phyloP scores from a whole-genome alignment of 1,139 yeast genomes.

The Debaryomycetaceae sp. region DNA sequence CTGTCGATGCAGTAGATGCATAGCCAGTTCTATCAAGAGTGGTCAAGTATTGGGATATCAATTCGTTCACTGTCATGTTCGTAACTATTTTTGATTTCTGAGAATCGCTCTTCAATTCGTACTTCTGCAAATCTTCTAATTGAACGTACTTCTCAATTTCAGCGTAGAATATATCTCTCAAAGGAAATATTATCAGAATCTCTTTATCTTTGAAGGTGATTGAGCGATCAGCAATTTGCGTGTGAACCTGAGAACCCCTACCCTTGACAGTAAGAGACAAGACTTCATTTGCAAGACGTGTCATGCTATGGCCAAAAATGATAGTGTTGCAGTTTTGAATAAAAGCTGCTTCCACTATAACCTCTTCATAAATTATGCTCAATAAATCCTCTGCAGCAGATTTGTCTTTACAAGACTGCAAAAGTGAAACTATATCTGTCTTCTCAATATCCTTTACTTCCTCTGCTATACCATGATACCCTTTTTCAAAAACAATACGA shows the following conservation, averaged over 20 bases:
- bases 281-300: constrained; percentile 75
- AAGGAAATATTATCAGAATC: constrained; percentile 58
- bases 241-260: constrained; percentile 68
- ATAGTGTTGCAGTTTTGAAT: constrained; percentile 50
- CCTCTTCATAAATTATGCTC: constrained; percentile 45
- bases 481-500: constrained; percentile 23
- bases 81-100: constrained; percentile 44
- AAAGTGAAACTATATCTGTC: constrained; percentile 21
- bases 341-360: constrained; percentile 48
- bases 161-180: constrained; percentile 66
- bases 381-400: constrained; percentile 64
- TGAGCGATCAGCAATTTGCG: constrained; percentile 45
- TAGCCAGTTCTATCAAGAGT: constrained; percentile 72
- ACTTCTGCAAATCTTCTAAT: constrained; percentile 28
- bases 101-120: constrained; percentile 19
- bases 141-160: constrained; percentile 59
- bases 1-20: constrained; percentile 91
- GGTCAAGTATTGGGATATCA: constrained; percentile 70
- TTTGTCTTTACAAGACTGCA: constrained; percentile 41
- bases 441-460: constrained; percentile 6
- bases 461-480: constrained; percentile 22
- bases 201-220: constrained; percentile 23
- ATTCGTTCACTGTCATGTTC: constrained; percentile 75
- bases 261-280: constrained; percentile 86
- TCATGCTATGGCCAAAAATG: constrained; percentile 77